A percentile compares a stretch with the other conserved stretches of the same genome.
phyloP scores from a whole-genome alignment of 139 green algal genomes.

The Asterochloris sp. region DNA sequence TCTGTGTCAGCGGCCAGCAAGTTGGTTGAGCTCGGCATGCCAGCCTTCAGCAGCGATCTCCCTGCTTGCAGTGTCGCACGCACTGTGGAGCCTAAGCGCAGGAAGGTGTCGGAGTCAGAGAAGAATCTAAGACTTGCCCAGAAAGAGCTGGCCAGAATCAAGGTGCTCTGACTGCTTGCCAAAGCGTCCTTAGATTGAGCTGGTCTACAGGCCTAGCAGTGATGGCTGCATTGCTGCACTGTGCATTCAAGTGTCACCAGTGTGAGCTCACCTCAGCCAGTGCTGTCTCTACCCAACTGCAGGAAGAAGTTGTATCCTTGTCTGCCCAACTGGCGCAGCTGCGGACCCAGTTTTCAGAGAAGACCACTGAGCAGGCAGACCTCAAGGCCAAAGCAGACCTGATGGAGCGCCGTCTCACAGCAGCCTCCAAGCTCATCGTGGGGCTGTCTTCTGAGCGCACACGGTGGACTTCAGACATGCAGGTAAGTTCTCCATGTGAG shows the following conservation, averaged over 20 bases:
- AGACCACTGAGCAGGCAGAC: constrained; percentile 67
- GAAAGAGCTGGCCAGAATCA: constrained; percentile 70
- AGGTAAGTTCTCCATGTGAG: not conserved
- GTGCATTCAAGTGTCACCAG: no score
- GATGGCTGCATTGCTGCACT: not conserved
- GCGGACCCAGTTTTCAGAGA: constrained; percentile 71
- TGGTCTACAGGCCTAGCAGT: not conserved
- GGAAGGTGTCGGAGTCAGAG: constrained; percentile 75
- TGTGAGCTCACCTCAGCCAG: not conserved
- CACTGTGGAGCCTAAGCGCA: constrained; percentile 78
- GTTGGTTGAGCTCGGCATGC: no score
- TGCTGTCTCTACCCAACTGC: not conserved
- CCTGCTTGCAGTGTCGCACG: constrained; percentile 53
- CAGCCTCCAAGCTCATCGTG: constrained; percentile 71
- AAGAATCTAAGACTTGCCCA: constrained; percentile 70
- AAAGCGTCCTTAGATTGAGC: not conserved
- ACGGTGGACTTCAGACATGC: constrained; percentile 76
- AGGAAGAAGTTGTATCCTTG: constrained; percentile 18
- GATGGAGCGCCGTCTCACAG: constrained; percentile 77
- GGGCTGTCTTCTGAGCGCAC: constrained; percentile 68
- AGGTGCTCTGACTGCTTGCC: constrained; percentile 26
- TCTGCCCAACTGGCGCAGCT: constrained; percentile 53
- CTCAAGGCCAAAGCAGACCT: constrained; percentile 79
- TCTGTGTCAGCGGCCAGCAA: no score
- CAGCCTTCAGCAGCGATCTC: no score